Base-by-base conservation (phyloP, 202 grass and related monocot genomes). In the Hordeum pubiflorum region DNA sequence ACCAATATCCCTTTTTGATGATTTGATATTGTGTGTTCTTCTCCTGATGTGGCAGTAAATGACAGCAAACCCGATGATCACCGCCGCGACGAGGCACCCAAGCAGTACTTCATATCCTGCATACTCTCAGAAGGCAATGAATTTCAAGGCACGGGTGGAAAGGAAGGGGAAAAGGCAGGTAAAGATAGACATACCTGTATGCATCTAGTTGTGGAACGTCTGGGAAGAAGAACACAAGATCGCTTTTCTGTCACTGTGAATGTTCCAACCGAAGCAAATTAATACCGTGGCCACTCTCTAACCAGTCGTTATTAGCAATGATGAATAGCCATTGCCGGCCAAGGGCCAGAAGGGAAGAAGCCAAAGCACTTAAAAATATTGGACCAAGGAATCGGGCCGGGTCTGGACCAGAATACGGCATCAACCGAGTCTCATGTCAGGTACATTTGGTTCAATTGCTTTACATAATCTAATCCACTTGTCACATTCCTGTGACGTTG, bases 101-200 rank as follows among this genome's bases (percentile, higher is more conserved):
- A 87, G 73, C 59, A 91, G 65, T 5, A 40, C 81, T 83, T 54
- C 65, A 66, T 81, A 81, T 72, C 85, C 89, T 87, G 81, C 13
- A 46, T 38, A 66, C 15, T 54, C 21, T 58, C 56, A 87, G 23
- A 77, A 67, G 3, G 5, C 44, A 56, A 82, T 33, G 77, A 68
- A 46, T 55, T 55, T 52, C 48, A 78, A 76, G 10, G 39, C 74
- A 55, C 52, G 69, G 15, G 15, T 36, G 34, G 52, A 80, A 24
- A 7, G 32, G 24, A 84, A 63, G 63, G 18, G 66, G 26, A 66
- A 63, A 82, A 75, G 4, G 22, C 31, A 39, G 76, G 63, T 78
- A 67, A 64, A 64, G 39, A 55, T 24, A 52, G 7, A 34, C 63
- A 46, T 73, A 90, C 84, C 88, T 87, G 44, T 84, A 22, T 77